Evolutionary conservation across 2,329 filamentous ascomycete genomes (phyloP).

Genomic region (Aspergillus nomiae): DNA sequence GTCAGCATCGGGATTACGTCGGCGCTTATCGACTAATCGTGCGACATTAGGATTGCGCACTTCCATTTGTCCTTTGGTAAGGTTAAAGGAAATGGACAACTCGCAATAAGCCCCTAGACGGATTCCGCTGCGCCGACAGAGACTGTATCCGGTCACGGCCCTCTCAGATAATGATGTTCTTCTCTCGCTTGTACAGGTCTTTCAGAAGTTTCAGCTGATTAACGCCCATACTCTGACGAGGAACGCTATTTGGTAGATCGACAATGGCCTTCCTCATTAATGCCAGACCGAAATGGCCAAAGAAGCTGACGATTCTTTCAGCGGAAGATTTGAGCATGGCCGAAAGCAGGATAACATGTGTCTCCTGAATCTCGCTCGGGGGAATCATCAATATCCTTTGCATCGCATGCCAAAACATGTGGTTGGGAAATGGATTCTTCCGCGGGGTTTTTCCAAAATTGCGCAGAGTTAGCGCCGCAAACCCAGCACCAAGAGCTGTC

Average conservation of each 20-base stretch:
- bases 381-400: constrained; percentile 77
- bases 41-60: background rate
- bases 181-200: constrained; percentile 40
- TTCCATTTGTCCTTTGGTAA: background rate
- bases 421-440: constrained; percentile 74
- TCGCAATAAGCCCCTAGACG: background rate
- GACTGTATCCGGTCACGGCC: background rate
- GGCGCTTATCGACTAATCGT: background rate
- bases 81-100: background rate
- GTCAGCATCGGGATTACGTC: background rate
- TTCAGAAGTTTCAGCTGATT: constrained; percentile 41
- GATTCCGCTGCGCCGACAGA: background rate
- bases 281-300: constrained; percentile 73
- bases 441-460: constrained; percentile 73
- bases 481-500: constrained; percentile 81
- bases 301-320: constrained; percentile 75
- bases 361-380: constrained; percentile 66
- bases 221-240: constrained; percentile 39
- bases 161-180: constrained; percentile 38
- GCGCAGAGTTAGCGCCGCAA: constrained; percentile 77
- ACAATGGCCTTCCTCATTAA: constrained; percentile 70
- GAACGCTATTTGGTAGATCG: constrained; percentile 63
- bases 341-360: constrained; percentile 70
- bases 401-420: constrained; percentile 79
- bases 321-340: constrained; percentile 73